Evolutionary conservation across 2,329 filamentous ascomycete genomes (phyloP).

Genomic region (Hypoxylon rubiginosum): DNA sequence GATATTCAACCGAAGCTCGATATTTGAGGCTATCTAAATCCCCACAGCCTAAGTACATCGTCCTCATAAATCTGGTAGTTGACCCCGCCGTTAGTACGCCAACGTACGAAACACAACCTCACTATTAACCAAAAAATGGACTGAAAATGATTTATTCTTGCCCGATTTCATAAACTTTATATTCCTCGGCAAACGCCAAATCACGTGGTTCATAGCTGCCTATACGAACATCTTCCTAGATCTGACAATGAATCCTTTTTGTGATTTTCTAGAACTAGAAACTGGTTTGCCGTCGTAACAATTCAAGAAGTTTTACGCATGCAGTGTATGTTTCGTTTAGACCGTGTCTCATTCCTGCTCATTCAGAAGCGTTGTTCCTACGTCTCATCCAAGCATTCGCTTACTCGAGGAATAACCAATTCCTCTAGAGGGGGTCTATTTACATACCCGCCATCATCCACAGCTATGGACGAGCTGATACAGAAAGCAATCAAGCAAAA

Average conservation of each 20-base stretch:
- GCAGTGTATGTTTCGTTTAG: neutral
- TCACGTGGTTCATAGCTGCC: neutral
- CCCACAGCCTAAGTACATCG: no score
- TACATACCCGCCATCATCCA: neutral
- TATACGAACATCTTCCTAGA: neutral
- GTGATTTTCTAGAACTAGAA: no score
- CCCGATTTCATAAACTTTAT: neutral
- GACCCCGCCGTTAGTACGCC: no score
- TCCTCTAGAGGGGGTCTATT: neutral
- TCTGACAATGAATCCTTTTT: neutral
- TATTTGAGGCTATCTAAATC: no score
- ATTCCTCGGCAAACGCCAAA: neutral
- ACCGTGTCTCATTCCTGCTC: neutral
- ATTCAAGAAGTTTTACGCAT: no score
- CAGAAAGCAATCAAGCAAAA: slow-evolving; percentile 40
- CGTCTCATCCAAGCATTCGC: neutral
- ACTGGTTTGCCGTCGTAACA: no score
- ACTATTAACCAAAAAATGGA: no score
- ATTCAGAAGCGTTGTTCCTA: neutral
- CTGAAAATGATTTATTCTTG: no score
- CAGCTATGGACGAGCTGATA: slow-evolving; percentile 45
- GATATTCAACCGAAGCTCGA: no score
- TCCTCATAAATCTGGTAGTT: no score
- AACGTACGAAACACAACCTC: no score
- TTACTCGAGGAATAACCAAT: neutral